phyloP scores from a whole-genome alignment of 2,329 filamentous ascomycete species.

The Lasiodiplodia citricola region DNA sequence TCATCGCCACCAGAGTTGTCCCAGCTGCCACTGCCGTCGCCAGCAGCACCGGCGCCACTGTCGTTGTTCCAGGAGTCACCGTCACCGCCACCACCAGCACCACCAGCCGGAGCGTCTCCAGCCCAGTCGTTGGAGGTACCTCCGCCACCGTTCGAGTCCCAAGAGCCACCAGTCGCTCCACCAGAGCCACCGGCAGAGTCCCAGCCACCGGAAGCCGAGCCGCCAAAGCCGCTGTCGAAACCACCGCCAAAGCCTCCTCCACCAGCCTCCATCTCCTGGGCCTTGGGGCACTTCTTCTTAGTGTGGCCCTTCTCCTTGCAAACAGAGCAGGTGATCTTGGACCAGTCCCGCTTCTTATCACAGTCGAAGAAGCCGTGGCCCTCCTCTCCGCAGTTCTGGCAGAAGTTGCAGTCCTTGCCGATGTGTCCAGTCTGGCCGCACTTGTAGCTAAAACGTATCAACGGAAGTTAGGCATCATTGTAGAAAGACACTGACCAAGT shows the following conservation, averaged over 20 bases:
- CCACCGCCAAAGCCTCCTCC: neutral
- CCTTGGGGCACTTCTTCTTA: conserved; percentile 20
- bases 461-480: neutral
- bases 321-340: conserved; percentile 64
- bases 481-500: conserved; percentile 1
- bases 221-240: neutral
- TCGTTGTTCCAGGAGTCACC: neutral
- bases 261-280: neutral
- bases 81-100: neutral
- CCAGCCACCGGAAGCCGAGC: neutral
- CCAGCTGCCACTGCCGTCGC: neutral
- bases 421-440: conserved; percentile 39
- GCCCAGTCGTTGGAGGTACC: neutral
- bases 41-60: neutral
- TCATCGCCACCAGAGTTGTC: neutral
- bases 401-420: conserved; percentile 42
- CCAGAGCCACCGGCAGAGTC: neutral
- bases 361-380: conserved; percentile 64
- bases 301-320: conserved; percentile 49
- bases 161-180: conserved; percentile 2
- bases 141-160: neutral
- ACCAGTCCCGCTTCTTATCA: conserved; percentile 56
- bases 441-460: conserved; percentile 26
- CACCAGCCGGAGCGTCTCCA: neutral
- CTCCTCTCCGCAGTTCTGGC: conserved; percentile 67